Percentiles rank a stretch among this genome's conserved stretches.
phyloP scores from a whole-genome alignment of 257 asterid species.

The Solanum gracilifrons region DNA sequence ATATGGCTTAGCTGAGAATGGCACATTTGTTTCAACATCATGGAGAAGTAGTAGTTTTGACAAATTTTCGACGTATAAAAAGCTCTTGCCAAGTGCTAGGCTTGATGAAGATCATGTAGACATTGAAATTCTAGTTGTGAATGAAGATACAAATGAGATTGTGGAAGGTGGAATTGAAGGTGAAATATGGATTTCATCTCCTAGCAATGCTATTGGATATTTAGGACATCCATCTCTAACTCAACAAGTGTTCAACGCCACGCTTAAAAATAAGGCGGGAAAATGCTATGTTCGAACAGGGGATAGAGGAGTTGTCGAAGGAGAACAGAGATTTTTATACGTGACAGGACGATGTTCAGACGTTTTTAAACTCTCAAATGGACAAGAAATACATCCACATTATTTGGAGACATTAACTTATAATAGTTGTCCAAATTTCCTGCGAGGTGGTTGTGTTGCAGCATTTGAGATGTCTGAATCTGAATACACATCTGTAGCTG shows the following conservation, averaged over 20 bases:
- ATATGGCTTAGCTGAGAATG: conserved; percentile 69
- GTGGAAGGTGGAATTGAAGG: conserved; percentile 67
- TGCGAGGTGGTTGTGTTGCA: conserved; percentile 61
- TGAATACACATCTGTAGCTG: neutral
- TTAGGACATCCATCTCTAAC: conserved; percentile 59
- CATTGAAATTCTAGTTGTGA: conserved; percentile 45
- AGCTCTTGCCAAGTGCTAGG: conserved; percentile 65
- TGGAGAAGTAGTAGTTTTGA: conserved; percentile 40
- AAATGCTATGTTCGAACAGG: conserved; percentile 49
- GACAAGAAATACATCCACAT: conserved; percentile 50
- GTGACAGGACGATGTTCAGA: conserved; percentile 56
- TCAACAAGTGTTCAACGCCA: conserved; percentile 33
- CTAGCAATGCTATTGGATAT: conserved; percentile 66
- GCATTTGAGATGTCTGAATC: conserved; percentile 19
- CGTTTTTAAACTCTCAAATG: conserved; percentile 24
- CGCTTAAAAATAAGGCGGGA: conserved; percentile 12
- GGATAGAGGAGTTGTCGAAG: conserved; percentile 54
- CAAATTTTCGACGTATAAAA: conserved; percentile 6
- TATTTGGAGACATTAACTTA: conserved; percentile 57
- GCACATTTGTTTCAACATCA: conserved; percentile 72
- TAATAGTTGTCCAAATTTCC: conserved; percentile 14
- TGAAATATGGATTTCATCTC: conserved; percentile 79
- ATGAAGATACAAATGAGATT: conserved; percentile 42
- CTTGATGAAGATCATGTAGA: conserved; percentile 45
- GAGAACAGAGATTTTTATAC: conserved; percentile 41